These are phyloP conservation scores for Tuber umbilicatum DNA, from an alignment of 495 filamentous ascomycete species.

Conservation along the genomic window DNA sequence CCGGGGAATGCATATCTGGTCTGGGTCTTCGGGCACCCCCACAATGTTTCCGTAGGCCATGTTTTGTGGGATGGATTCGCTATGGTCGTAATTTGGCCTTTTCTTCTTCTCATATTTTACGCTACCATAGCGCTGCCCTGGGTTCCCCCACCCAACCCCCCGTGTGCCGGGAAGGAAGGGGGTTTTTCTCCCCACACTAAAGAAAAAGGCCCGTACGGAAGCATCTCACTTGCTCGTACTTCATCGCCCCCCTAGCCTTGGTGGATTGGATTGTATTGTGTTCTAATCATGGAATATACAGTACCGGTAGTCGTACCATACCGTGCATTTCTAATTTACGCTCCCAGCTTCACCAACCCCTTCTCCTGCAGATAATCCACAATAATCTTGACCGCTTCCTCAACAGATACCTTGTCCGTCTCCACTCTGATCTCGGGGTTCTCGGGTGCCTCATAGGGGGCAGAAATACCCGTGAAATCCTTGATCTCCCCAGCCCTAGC, in stretches of 20 bases:
- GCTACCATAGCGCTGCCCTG: not conserved
- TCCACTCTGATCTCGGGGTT: constrained; percentile 77
- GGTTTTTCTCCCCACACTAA: not conserved
- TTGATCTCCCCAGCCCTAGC: constrained; percentile 86
- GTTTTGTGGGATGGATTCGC: constrained; percentile 3
- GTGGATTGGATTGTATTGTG: not conserved
- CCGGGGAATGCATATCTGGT: not conserved
- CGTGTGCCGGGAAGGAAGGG: constrained; percentile 2
- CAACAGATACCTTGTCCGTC: constrained; percentile 67
- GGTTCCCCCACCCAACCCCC: not conserved
- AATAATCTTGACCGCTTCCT: constrained; percentile 80
- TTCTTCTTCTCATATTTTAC: not conserved
- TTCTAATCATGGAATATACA: not conserved
- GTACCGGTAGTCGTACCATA: not conserved
- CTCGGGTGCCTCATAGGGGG: constrained; percentile 83
- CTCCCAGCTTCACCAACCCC: constrained; percentile 52
- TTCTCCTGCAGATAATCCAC: constrained; percentile 66
- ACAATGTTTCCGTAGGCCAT: not conserved
- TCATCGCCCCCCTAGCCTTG: not conserved
- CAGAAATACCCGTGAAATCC: constrained; percentile 87
- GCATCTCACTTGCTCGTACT: not conserved
- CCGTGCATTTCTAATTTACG: not conserved
- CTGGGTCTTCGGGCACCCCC: not conserved
- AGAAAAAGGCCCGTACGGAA: not conserved
- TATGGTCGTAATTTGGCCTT: not conserved